These are phyloP conservation scores for Aspergillus sergii DNA, from an alignment of 2,329 filamentous ascomycete genomes.

Conservation along the genomic window DNA sequence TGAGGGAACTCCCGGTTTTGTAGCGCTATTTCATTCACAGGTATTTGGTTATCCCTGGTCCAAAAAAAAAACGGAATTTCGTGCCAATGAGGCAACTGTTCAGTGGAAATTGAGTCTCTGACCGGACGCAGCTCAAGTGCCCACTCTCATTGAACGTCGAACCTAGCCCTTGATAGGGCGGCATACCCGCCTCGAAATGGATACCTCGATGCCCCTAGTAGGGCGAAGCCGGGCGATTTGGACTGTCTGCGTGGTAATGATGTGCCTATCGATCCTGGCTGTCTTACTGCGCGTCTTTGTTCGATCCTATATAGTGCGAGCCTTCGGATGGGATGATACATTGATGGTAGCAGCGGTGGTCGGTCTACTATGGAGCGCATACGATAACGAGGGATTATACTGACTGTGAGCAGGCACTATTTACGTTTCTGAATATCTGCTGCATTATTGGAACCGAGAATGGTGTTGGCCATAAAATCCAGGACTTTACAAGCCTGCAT, in stretches of 20 bases:
- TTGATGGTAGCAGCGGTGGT: conserved; percentile 28
- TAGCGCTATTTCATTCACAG: neutral
- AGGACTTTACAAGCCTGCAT: neutral
- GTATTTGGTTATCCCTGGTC: neutral
- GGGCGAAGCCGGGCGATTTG: conserved; percentile 25
- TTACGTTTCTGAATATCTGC: neutral
- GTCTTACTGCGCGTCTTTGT: conserved; percentile 27
- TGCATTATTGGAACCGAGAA: neutral
- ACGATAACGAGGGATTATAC: neutral
- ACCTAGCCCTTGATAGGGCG: neutral
- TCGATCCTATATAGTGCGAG: conserved; percentile 22
- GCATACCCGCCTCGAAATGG: conserved; percentile 7
- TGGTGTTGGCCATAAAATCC: neutral
- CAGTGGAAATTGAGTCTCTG: neutral
- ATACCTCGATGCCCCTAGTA: conserved; percentile 17
- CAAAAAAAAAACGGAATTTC: neutral
- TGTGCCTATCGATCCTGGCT: conserved; percentile 19
- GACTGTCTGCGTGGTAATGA: conserved; percentile 21
- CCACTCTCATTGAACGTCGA: neutral
- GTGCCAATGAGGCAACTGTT: neutral
- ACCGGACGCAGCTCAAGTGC: neutral
- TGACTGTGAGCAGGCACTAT: neutral
- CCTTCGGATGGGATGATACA: conserved; percentile 29
- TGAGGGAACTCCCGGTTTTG: neutral
- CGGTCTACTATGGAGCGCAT: neutral